These are phyloP conservation scores for Colletotrichum falcatum DNA, from an alignment of 2,329 filamentous ascomycete species.

Conservation along the genomic window DNA sequence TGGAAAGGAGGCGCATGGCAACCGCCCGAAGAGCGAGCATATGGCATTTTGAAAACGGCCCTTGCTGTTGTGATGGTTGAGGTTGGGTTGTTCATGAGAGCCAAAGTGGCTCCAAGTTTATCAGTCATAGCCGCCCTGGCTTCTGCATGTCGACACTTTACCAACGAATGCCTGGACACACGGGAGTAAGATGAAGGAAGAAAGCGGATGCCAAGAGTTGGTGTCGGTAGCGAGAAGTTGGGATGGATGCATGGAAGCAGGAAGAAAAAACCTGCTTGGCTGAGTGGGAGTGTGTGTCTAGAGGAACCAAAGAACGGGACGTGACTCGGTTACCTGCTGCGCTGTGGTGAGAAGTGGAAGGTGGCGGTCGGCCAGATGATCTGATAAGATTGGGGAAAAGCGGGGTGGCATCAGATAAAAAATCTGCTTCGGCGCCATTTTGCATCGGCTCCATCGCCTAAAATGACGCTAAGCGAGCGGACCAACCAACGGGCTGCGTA, in stretches of 20 bases:
- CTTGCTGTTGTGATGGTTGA: not conserved
- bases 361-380: constrained; percentile 27
- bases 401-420: constrained; percentile 35
- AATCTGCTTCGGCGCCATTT: constrained; percentile 24
- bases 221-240: not conserved
- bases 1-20: not conserved
- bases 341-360: not conserved
- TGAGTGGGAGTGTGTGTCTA: not conserved
- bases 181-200: not conserved
- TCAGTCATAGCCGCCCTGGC: not conserved
- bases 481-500: constrained; percentile 13
- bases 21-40: not conserved
- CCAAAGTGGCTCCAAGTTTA: not conserved
- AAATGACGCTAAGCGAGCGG: constrained; percentile 7
- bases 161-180: not conserved
- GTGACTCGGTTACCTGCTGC: no score
- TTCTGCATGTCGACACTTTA: not conserved
- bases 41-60: not conserved
- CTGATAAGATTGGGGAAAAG: constrained; percentile 41
- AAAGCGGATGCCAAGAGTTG: not conserved
- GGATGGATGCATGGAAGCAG: not conserved
- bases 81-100: not conserved
- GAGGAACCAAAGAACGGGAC: not conserved
- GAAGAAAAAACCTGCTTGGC: not conserved
- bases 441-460: constrained; percentile 17